Evolutionary conservation across 2,329 filamentous ascomycete species (phyloP).

Genomic region (Raffaelea deltoideospora): DNA sequence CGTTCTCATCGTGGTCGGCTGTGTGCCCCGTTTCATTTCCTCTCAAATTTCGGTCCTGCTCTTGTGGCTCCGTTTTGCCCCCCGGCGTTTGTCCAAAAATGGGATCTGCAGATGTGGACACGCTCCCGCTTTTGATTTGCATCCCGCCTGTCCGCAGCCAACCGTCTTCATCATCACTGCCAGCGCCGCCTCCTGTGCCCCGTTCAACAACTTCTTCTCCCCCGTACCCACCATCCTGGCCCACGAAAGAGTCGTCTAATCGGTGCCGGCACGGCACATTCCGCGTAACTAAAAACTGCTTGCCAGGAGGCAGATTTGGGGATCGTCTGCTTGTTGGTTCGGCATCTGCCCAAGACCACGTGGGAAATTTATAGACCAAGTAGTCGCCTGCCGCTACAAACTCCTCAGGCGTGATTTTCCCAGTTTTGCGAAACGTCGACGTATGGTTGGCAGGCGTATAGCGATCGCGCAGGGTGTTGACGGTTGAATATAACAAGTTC

Average conservation of each 20-base stretch:
- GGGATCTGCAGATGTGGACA: too few species aligned
- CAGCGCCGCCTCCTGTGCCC: constrained; percentile 33
- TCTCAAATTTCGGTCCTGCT: constrained; percentile 16
- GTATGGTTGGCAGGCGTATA: constrained; percentile 80
- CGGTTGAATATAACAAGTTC: constrained; percentile 76
- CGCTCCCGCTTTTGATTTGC: too few species aligned
- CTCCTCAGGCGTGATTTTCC: constrained; percentile 94
- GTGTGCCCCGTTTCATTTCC: constrained; percentile 52
- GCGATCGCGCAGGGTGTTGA: constrained; percentile 82
- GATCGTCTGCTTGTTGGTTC: constrained; percentile 67
- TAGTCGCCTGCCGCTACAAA: constrained; percentile 94
- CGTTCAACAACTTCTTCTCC: constrained; percentile 53
- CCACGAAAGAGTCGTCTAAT: constrained; percentile 85
- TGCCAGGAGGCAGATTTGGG: constrained; percentile 67
- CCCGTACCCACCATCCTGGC: constrained; percentile 71
- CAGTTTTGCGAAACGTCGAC: constrained; percentile 85
- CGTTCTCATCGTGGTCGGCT: constrained; percentile 61
- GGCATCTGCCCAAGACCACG: constrained; percentile 92
- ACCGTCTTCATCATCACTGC: constrained; percentile 62
- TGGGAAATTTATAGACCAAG: constrained; percentile 96
- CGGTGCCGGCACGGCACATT: constrained; percentile 88
- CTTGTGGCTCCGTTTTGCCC: too few species aligned
- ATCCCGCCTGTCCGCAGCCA: constrained; percentile 84
- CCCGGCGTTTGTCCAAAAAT: too few species aligned
- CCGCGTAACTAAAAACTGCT: constrained; percentile 90